Conservation (phyloP, 1,139 yeast genomes). For the Pichia sp. region DNA sequence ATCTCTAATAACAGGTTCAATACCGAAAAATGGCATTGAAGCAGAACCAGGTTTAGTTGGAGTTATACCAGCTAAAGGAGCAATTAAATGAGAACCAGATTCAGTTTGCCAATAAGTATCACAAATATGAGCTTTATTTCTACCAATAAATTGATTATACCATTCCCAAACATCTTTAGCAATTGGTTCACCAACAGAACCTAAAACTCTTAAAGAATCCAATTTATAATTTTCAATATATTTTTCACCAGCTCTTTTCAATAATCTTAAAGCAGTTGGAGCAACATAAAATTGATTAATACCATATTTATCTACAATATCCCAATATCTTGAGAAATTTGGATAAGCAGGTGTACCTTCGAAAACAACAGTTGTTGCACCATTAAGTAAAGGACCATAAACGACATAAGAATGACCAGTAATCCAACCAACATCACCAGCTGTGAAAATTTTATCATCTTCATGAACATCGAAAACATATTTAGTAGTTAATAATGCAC, state of each 20-base stretch:
- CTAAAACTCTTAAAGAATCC: constrained; percentile 61
- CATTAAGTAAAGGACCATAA: constrained; percentile 71
- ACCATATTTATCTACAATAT: constrained; percentile 67
- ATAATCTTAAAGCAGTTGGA: constrained; percentile 78
- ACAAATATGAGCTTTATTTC: constrained; percentile 63
- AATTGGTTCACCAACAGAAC: constrained; percentile 89
- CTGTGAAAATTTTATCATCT: constrained; percentile 68
- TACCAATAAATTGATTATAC: constrained; percentile 76
- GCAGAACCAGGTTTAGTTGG: constrained; percentile 79
- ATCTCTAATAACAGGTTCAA: constrained; percentile 60
- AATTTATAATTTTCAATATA: constrained; percentile 59
- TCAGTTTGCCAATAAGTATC: constrained; percentile 87
- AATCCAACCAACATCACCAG: constrained; percentile 88
- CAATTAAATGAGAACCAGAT: constrained; percentile 65
- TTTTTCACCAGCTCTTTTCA: constrained; percentile 75
- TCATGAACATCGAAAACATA: constrained; percentile 72
- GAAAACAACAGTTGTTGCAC: constrained; percentile 76
- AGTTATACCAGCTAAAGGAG: constrained; percentile 66
- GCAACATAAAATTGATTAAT: constrained; percentile 85
- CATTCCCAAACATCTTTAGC: constrained; percentile 93
- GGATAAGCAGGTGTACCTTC: constrained; percentile 89
- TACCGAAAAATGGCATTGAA: constrained; percentile 70
- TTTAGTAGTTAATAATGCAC: constrained; percentile 62
- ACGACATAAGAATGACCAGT: constrained; percentile 82
- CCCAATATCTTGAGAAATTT: constrained; percentile 73